A percentile compares a stretch with the other conserved stretches of the same genome.
Evolutionary conservation across 2,329 filamentous ascomycete genomes (phyloP).

Genomic region (Cordyceps tenuipes): DNA sequence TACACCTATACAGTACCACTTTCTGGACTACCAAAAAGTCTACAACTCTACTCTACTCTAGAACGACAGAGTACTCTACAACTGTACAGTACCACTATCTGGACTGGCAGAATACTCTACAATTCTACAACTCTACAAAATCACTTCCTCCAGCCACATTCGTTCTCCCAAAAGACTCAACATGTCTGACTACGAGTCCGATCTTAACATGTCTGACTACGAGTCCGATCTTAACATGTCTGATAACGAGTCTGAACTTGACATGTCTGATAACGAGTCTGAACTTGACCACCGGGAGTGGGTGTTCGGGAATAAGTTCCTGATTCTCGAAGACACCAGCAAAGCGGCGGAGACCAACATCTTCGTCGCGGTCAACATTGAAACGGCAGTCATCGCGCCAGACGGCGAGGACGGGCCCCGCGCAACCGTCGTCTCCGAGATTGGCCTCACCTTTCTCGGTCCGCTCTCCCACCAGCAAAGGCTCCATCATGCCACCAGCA

Average conservation of each 20-base stretch:
- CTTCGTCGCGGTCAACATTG: slow-evolving; percentile 7
- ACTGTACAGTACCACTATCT: too few relatives aligned
- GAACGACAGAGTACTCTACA: too few relatives aligned
- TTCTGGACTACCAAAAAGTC: too few relatives aligned
- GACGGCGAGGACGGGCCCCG: background rate
- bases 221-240: too few relatives aligned
- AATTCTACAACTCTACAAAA: too few relatives aligned
- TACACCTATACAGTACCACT: too few relatives aligned
- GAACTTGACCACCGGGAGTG: too few relatives aligned
- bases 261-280: background rate
- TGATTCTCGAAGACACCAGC: background rate
- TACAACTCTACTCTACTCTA: too few relatives aligned
- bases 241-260: background rate
- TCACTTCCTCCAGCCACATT: too few relatives aligned
- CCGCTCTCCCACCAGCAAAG: too few relatives aligned
- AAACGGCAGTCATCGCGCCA: background rate
- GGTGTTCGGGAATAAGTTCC: background rate
- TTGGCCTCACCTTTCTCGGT: slow-evolving; percentile 1
- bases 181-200: background rate
- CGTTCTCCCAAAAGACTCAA: background rate
- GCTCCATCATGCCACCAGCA: background rate
- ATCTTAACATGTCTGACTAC: too few relatives aligned
- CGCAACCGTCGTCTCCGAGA: background rate
- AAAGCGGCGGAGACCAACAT: background rate
- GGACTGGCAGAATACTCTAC: too few relatives aligned